Evolutionary conservation across 805 yeast species (phyloP), one percentile per base, ranked within the genome.

Genomic region (Teunomyces lycoperdinae): DNA sequence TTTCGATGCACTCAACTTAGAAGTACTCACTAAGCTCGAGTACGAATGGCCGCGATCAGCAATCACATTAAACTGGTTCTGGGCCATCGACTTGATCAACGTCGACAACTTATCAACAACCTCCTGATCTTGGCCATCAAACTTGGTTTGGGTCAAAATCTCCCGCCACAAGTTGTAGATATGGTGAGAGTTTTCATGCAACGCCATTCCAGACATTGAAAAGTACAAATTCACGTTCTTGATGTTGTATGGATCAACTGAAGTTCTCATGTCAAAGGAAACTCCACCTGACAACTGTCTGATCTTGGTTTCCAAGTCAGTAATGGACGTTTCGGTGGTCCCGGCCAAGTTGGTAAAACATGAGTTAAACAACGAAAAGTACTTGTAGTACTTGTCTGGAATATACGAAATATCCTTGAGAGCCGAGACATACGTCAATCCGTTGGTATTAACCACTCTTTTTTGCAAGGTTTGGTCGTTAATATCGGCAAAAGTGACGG

Each of bases 11-110:
- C 89, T 81, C 3, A 89, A 65, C 27, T 79, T 76, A 0, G 96
- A 77, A 20, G 80, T 73, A 2, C 96, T 84, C 57, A 72, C 79
- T 4, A 82, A 73, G 55, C 82, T 77, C 2, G 98, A 96, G 66
- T 79, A 91, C 1, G 84, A 71, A 61, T 94, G 97, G 0, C 99
- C 99, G 47, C 86, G 74, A 48, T 91, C 94, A 8, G 96, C 91
- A 44, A 94, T 81, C 5, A 79, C 73, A 58, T 91, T 84, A 48
- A 89, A 71, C 58, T 88, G 87, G 56, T 89, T 91, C 30, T 90
- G 83, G 0, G 87, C 85, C 58, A 85, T 64, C 35, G 85, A 79
- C 58, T 86, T 86, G 36, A 94, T 80, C 58, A 94, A 72, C 1
- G 87, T 81, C 48, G 80, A 74, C 49, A 94, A 72, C 60, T 90